Conservation (phyloP, 495 filamentous ascomycete genomes). For the Trichoderma orchidacearum region DNA sequence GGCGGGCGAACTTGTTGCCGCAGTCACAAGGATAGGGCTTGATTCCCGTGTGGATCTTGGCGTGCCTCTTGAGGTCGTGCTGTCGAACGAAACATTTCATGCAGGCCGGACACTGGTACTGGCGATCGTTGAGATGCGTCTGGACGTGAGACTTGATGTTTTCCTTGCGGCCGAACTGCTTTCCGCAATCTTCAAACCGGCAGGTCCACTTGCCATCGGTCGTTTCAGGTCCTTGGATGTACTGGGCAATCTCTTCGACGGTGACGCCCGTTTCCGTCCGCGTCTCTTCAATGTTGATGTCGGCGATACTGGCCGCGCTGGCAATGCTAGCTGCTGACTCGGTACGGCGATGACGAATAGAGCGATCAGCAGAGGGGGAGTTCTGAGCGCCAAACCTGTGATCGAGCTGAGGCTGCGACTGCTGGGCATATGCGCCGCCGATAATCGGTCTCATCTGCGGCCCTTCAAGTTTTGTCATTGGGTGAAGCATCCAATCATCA, state of each 20-base stretch:
- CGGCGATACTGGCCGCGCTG: slow-evolving; percentile 39
- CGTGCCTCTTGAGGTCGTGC: slow-evolving; percentile 91
- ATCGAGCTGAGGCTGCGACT: slow-evolving; percentile 14
- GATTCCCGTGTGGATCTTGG: slow-evolving; percentile 88
- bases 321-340: slow-evolving; percentile 33
- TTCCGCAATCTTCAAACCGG: slow-evolving; percentile 63
- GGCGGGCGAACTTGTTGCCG: slow-evolving; percentile 79
- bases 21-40: slow-evolving; percentile 88
- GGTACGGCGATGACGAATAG: slow-evolving; percentile 25
- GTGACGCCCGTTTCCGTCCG: slow-evolving; percentile 64
- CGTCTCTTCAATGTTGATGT: slow-evolving; percentile 40
- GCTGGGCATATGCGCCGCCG: background rate
- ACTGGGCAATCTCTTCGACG: slow-evolving; percentile 71
- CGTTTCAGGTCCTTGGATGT: slow-evolving; percentile 67
- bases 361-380: background rate
- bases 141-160: slow-evolving; percentile 98
- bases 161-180: slow-evolving; percentile 83
- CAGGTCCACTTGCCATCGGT: slow-evolving; percentile 75
- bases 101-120: slow-evolving; percentile 80
- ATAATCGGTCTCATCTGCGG: background rate
- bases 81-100: slow-evolving; percentile 90
- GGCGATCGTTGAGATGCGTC: slow-evolving; percentile 89
- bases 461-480: background rate
- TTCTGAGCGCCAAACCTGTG: background rate
- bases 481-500: background rate